These are phyloP conservation scores for Ambrosiella cleistominuta DNA, from an alignment of 2,329 filamentous ascomycete genomes.

Conservation along the genomic window DNA sequence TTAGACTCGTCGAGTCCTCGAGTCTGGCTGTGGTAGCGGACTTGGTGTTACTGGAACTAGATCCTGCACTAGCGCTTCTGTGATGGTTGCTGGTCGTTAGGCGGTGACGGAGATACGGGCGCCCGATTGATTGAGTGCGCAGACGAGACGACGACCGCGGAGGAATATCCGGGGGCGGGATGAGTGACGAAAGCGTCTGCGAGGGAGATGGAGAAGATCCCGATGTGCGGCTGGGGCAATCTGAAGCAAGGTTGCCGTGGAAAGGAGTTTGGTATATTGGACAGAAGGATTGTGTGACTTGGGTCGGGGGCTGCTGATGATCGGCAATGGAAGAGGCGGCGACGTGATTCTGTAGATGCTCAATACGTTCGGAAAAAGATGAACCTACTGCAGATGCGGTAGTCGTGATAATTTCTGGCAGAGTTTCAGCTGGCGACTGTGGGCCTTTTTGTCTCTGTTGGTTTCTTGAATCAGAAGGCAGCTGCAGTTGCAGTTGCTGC, in stretches of 20 bases:
- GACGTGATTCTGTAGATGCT: neutral
- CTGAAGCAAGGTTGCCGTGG: neutral
- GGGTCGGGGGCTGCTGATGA: neutral
- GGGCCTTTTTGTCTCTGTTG: neutral
- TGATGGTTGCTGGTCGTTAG: constrained; percentile 1
- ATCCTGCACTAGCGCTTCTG: constrained; percentile 7
- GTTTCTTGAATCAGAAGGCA: neutral
- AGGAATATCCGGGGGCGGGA: neutral
- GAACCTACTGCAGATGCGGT: neutral
- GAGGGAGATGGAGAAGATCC: neutral
- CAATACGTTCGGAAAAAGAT: neutral
- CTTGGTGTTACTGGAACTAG: neutral
- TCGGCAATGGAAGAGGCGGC: neutral
- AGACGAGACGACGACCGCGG: neutral
- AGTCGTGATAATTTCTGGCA: neutral
- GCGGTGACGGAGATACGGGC: constrained; percentile 3
- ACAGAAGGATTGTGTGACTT: neutral
- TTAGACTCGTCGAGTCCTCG: neutral
- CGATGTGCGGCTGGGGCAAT: neutral
- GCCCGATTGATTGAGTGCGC: constrained; percentile 1
- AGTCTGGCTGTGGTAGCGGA: neutral
- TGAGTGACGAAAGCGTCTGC: neutral
- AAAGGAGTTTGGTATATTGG: neutral
- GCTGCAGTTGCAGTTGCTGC: neutral
- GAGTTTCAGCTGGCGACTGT: neutral